Evolutionary conservation across 441 rosid species (phyloP).

Genomic region (Populus trichocarpa): DNA sequence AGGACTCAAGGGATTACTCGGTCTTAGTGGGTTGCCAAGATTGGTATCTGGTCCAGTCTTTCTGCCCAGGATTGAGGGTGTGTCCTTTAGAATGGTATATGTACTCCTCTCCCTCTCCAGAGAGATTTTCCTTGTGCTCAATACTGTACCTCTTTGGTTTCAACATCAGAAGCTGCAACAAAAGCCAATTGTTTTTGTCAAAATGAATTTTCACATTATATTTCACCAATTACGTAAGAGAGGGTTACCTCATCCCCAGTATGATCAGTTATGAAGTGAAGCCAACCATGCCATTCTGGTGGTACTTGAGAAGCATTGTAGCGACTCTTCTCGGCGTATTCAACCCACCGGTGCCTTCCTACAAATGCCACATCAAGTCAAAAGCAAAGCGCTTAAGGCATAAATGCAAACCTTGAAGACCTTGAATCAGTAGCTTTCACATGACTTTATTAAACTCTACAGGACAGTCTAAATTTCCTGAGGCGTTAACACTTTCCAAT

Average conservation of each 20-base stretch:
- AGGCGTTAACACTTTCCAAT: not conserved
- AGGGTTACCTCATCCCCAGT: conserved; percentile 85
- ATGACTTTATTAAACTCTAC: not conserved
- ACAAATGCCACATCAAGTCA: conserved; percentile 15
- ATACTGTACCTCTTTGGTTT: conserved; percentile 85
- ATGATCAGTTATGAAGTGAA: conserved; percentile 88
- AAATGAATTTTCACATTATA: not conserved
- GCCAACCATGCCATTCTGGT: conserved; percentile 99
- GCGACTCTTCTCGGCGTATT: conserved; percentile 75
- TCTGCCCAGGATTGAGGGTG: conserved; percentile 81
- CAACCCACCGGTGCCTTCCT: conserved; percentile 99
- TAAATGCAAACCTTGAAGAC: not conserved
- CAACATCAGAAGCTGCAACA: conserved; percentile 78
- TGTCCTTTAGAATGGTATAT: conserved; percentile 97
- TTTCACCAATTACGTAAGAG: not conserved
- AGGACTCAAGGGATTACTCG: conserved; percentile 22
- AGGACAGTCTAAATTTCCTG: not conserved
- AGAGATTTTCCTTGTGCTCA: conserved; percentile 88
- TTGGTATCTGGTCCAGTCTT: conserved; percentile 92
- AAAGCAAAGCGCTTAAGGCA: not conserved
- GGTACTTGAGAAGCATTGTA: conserved; percentile 99
- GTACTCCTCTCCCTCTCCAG: conserved; percentile 84
- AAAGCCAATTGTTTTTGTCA: not conserved
- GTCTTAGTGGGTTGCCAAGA: conserved; percentile 83
- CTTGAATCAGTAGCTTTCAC: conserved; percentile 1